Evolutionary conservation across 352 stramenopile species (phyloP).

Genomic region (Thalassiosira mediterranea): DNA sequence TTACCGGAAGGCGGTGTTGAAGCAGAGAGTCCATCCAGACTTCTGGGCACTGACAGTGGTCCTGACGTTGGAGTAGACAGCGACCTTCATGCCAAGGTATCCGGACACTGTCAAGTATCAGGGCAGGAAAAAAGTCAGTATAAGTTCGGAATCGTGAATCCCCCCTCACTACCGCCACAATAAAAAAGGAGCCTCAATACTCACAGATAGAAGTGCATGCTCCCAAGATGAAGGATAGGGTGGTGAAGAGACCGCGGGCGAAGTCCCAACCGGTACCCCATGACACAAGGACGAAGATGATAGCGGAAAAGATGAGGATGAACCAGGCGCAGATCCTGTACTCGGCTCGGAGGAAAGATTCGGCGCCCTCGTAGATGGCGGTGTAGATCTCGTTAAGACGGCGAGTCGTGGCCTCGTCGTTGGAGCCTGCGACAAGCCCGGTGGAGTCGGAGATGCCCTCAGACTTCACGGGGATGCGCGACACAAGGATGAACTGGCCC

Average conservation of each 20-base stretch:
- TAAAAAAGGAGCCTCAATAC: slow-evolving; percentile 13
- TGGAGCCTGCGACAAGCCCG: slow-evolving; percentile 57
- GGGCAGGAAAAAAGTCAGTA: background rate
- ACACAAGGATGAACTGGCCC: slow-evolving; percentile 78
- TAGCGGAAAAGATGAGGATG: slow-evolving; percentile 87
- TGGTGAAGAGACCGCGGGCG: slow-evolving; percentile 91
- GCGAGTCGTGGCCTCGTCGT: slow-evolving; percentile 67
- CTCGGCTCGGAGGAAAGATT: slow-evolving; percentile 96
- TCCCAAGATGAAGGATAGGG: slow-evolving; percentile 96
- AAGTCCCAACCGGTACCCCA: slow-evolving; percentile 90
- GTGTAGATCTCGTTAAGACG: slow-evolving; percentile 89
- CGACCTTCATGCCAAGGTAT: slow-evolving; percentile 99
- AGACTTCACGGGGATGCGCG: slow-evolving; percentile 70
- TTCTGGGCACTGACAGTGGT: slow-evolving; percentile 97
- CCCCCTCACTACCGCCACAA: background rate
- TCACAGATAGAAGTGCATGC: slow-evolving; percentile 94
- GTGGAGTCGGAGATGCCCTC: slow-evolving; percentile 54
- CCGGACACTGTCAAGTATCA: slow-evolving; percentile 81
- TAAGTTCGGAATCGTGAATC: background rate
- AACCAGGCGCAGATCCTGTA: slow-evolving; percentile 98
- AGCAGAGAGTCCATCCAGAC: slow-evolving; percentile 92
- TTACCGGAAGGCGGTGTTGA: slow-evolving; percentile 95
- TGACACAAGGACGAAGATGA: slow-evolving; percentile 86
- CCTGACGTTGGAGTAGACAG: slow-evolving; percentile 98
- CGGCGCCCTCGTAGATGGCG: slow-evolving; percentile 97